These are phyloP conservation scores for Nicotiana attenuata DNA, from an alignment of 257 asterid species.

Conservation along the genomic window DNA sequence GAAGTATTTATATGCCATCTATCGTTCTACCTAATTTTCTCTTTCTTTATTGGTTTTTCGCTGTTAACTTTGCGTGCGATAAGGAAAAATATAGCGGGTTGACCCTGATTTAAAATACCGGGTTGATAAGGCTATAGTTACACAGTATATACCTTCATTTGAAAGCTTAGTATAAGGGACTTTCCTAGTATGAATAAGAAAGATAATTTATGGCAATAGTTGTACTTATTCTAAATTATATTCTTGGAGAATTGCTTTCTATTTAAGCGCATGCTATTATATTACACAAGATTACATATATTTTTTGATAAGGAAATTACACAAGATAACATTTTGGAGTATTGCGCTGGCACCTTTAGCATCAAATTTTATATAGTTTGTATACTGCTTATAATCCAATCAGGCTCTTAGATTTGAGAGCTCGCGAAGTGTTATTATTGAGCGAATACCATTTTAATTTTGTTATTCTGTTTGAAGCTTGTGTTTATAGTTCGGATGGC, in stretches of 20 bases:
- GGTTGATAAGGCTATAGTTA: background rate
- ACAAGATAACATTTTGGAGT: background rate
- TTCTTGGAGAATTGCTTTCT: background rate
- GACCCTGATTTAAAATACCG: background rate
- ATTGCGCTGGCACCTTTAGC: background rate
- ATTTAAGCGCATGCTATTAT: background rate
- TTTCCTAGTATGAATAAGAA: background rate
- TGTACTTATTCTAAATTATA: background rate
- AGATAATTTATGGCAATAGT: background rate
- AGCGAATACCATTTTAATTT: background rate
- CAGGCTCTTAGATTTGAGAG: background rate
- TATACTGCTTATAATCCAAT: background rate
- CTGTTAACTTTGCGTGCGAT: background rate
- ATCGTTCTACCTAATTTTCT: background rate
- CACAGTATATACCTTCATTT: background rate
- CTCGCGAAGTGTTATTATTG: background rate
- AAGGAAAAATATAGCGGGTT: background rate
- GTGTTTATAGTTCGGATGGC: slow-evolving; percentile 43
- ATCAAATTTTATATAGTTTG: background rate
- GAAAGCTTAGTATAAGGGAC: background rate
- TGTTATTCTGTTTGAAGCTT: slow-evolving; percentile 5
- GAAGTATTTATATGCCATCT: background rate
- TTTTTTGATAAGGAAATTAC: background rate
- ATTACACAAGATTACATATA: background rate
- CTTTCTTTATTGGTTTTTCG: background rate